Evolutionary conservation across 2,329 filamentous ascomycete species (phyloP).

Genomic region (Epichloe uncinata): DNA sequence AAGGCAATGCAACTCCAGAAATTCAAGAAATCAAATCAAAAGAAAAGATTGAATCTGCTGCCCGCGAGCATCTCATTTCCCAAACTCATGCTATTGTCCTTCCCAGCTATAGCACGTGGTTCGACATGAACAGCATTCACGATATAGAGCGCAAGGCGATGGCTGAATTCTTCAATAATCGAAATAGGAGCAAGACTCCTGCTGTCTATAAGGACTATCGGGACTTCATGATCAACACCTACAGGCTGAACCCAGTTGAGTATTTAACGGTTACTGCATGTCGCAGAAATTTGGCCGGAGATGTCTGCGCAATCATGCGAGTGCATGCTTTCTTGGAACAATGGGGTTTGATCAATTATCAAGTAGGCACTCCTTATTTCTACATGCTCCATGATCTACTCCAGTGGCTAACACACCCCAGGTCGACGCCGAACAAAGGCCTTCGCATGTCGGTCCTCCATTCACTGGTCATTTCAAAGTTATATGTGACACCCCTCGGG

Average conservation of each 20-base stretch:
- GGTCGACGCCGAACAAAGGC: conserved; percentile 92
- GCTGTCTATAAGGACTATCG: conserved; percentile 98
- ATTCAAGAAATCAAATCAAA: conserved; percentile 57
- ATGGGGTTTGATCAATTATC: conserved; percentile 98
- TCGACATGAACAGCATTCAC: conserved; percentile 92
- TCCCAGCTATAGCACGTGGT: conserved; percentile 97
- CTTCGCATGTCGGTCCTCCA: conserved; percentile 88
- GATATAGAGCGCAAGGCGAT: conserved; percentile 87
- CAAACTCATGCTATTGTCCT: conserved; percentile 95
- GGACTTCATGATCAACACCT: conserved; percentile 99
- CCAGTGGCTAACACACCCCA: conserved; percentile 24
- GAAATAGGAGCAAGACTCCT: conserved; percentile 95
- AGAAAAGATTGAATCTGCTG: conserved; percentile 68
- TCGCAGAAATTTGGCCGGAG: conserved; percentile 83
- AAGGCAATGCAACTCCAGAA: conserved; percentile 33
- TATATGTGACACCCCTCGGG: conserved; percentile 82
- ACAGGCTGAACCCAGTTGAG: conserved; percentile 87
- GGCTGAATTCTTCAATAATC: conserved; percentile 96
- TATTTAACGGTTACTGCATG: conserved; percentile 97
- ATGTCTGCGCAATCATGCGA: conserved; percentile 98
- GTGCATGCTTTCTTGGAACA: conserved; percentile 97
- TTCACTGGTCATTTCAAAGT: conserved; percentile 97
- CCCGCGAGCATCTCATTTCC: conserved; percentile 79
- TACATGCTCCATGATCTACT: not conserved
- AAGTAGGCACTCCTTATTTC: conserved; percentile 42